These are phyloP conservation scores for Hypoxylon lenormandii DNA, from an alignment of 495 filamentous ascomycete genomes.

Conservation along the genomic window DNA sequence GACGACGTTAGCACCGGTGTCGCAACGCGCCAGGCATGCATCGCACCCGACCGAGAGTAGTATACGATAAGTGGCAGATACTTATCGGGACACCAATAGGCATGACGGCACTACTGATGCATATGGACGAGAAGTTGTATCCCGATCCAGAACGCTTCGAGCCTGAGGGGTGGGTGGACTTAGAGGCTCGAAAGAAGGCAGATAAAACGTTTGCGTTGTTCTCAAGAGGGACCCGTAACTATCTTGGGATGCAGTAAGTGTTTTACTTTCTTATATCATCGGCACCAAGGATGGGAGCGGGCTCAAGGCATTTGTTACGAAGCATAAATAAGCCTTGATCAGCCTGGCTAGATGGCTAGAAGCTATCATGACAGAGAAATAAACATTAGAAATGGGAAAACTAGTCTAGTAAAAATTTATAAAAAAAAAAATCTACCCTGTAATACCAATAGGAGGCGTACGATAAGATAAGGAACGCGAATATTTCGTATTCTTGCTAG, in stretches of 20 bases:
- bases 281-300: too few relatives aligned
- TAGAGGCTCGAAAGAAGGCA: background rate
- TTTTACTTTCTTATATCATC: too few relatives aligned
- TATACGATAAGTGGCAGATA: slow-evolving; percentile 56
- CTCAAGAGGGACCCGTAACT: slow-evolving; percentile 27
- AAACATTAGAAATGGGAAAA: too few relatives aligned
- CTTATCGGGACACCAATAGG: slow-evolving; percentile 54
- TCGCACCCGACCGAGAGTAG: slow-evolving; percentile 46
- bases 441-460: background rate
- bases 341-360: too few relatives aligned
- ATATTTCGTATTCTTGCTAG: background rate
- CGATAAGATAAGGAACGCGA: slow-evolving; percentile 7
- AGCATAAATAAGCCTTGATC: too few relatives aligned
- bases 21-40: slow-evolving; percentile 52
- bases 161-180: slow-evolving; percentile 57
- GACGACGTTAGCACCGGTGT: slow-evolving; percentile 37
- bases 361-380: too few relatives aligned
- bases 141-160: slow-evolving; percentile 51
- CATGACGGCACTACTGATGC: slow-evolving; percentile 53
- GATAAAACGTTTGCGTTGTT: slow-evolving; percentile 38
- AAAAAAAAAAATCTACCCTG: slow-evolving; percentile 8
- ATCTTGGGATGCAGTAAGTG: slow-evolving; percentile 28
- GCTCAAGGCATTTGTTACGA: too few relatives aligned
- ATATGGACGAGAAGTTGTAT: slow-evolving; percentile 46
- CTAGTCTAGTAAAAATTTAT: too few relatives aligned